Base-by-base conservation (phyloP, 345 rosid species). In the Hibiscus tridactylites region DNA sequence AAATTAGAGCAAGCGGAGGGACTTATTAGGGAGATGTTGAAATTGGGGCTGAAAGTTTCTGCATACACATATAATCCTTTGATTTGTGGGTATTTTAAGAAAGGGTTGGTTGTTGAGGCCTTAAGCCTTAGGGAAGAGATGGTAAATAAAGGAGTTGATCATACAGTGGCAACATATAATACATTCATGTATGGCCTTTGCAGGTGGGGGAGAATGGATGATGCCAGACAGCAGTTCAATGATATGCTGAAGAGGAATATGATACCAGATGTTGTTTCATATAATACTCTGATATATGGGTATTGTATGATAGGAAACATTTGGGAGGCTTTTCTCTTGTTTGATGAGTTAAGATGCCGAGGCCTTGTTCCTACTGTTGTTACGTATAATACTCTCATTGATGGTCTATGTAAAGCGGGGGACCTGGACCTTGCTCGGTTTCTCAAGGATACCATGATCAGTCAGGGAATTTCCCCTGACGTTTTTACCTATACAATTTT, bases 351-450 rank as follows among this genome's bases (percentile, higher is more conserved):
- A 74, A 79, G 78, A 71, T 71, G 17, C 53, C 73, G 74, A 66
- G 74, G 78, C 67, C 77, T 89, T 11, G 16, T 39, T 76, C 88
- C 92, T 35, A 81, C 75, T 54, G 28, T 78, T 29, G 75, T 85
- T 66, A 91, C 96, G 3, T 91, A 84, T 74, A 91, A 91, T 77
- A 87, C 85, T 67, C 85, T 88, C 63, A 81, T 91, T 9, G 80
- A 88, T 75, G 90, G 97, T 70, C 76, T 86, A 77, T 88, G 93
- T 82, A 79, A 87, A 83, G 31, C 74, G 24, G 87, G 90, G 68
- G 72, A 87, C 76, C 50, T 88, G 58, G 84, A 75, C 72, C 71
- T 64, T 79, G 92, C 92, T 56, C 80, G 42, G 73, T 76, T 72
- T 80, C 85, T 91, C 61, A 88, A 91, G 83, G 85, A 83, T 69